Evolutionary conservation across 208 protist species (phyloP).

Genomic region (Acanthamoeba quina): DNA sequence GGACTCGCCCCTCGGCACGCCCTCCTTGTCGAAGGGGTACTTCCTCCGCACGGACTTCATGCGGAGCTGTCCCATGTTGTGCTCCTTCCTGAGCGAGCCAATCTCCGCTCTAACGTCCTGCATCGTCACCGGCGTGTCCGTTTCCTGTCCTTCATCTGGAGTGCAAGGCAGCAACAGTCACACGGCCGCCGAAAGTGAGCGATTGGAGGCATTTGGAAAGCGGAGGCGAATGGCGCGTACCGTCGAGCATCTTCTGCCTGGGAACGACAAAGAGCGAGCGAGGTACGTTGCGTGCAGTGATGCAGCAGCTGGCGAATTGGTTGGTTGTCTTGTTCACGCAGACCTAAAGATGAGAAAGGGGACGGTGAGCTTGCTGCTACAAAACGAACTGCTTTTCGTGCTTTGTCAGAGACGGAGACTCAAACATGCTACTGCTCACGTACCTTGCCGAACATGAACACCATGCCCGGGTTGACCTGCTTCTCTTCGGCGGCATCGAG

Average conservation of each 20-base stretch:
- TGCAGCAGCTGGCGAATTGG: conserved; percentile 71
- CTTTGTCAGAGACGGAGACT: not conserved
- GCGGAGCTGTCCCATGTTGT: conserved; percentile 60
- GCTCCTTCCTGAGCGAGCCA: not conserved
- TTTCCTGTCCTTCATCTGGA: conserved; percentile 64
- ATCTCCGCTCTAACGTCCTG: conserved; percentile 61
- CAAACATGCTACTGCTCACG: not conserved
- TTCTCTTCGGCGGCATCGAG: conserved; percentile 68
- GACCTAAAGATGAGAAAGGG: conserved; percentile 38
- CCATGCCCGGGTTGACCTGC: conserved; percentile 28
- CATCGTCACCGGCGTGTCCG: conserved; percentile 58
- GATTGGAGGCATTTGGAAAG: not conserved
- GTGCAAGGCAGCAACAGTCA: not conserved
- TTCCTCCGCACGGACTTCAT: conserved; percentile 21
- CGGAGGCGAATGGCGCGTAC: not conserved
- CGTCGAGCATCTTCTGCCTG: conserved; percentile 52
- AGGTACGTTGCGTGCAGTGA: conserved; percentile 39
- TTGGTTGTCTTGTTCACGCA: conserved; percentile 45
- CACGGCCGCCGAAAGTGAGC: not conserved
- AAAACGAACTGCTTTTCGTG: not conserved
- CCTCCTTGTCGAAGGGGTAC: conserved; percentile 67
- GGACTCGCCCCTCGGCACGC: conserved; percentile 36
- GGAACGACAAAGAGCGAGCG: conserved; percentile 58
- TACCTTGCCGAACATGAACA: conserved; percentile 78
- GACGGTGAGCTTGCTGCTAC: not conserved